These are phyloP conservation scores for Sporothrix sp. DNA, from an alignment of 2,329 filamentous ascomycete species.

Conservation along the genomic window DNA sequence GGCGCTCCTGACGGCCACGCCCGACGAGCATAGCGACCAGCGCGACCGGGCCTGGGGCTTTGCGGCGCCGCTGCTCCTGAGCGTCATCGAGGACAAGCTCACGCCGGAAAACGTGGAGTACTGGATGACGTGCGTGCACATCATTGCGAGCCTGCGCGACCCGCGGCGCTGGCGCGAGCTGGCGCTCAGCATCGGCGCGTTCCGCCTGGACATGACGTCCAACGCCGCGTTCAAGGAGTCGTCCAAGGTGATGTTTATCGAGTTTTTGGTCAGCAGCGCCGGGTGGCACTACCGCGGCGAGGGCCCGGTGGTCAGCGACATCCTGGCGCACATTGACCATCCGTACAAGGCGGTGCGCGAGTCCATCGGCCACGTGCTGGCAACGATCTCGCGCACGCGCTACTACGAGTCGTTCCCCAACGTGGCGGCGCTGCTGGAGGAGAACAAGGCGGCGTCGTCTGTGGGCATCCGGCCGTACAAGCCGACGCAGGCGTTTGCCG, in stretches of 20 bases:
- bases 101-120: slow-evolving; percentile 92
- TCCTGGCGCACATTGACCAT: slow-evolving; percentile 85
- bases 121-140: slow-evolving; percentile 89
- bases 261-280: slow-evolving; percentile 75
- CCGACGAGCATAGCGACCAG: slow-evolving; percentile 64
- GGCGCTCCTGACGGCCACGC: slow-evolving; percentile 69
- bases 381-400: slow-evolving; percentile 77
- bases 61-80: slow-evolving; percentile 76
- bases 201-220: slow-evolving; percentile 85
- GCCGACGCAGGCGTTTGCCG: slow-evolving; percentile 62
- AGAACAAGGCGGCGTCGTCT: slow-evolving; percentile 70
- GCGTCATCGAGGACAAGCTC: slow-evolving; percentile 80
- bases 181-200: slow-evolving; percentile 69
- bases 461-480: slow-evolving; percentile 78
- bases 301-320: slow-evolving; percentile 79
- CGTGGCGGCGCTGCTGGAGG: slow-evolving; percentile 62
- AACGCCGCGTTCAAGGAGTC: slow-evolving; percentile 99
- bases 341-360: slow-evolving; percentile 97
- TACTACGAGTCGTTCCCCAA: slow-evolving; percentile 91
- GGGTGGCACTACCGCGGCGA: slow-evolving; percentile 96
- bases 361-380: slow-evolving; percentile 81
- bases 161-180: slow-evolving; percentile 80
- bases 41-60: slow-evolving; percentile 78
- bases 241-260: slow-evolving; percentile 84
- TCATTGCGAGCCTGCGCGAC: slow-evolving; percentile 81